phyloP scores from a whole-genome alignment of 148 eudicot genomes.

The Limonium bicolor region DNA sequence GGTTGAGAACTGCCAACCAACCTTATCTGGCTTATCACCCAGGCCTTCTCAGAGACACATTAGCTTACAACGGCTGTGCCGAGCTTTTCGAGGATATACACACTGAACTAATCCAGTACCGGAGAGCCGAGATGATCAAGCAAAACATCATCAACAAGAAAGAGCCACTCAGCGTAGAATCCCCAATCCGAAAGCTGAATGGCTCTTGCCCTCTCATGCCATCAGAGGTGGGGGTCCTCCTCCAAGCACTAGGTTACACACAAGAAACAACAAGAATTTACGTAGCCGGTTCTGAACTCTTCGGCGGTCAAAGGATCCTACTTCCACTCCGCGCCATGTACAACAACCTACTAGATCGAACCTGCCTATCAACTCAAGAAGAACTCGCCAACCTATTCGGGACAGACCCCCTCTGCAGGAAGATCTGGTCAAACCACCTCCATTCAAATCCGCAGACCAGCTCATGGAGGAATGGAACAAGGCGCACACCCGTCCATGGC shows the following conservation, averaged over 20 bases:
- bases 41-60: constrained; percentile 67
- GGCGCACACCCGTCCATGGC: constrained; percentile 94
- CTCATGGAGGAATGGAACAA: constrained; percentile 72
- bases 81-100: constrained; percentile 96
- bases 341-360: constrained; percentile 76
- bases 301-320: constrained; percentile 89
- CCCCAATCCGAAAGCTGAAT: constrained; percentile 43
- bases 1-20: constrained; percentile 68
- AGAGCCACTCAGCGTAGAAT: constrained; percentile 59
- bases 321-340: constrained; percentile 88
- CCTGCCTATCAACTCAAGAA: constrained; percentile 66
- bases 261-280: constrained; percentile 76
- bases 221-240: constrained; percentile 74
- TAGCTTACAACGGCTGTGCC: constrained; percentile 94
- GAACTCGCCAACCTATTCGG: constrained; percentile 53
- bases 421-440: constrained; percentile 24
- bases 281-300: constrained; percentile 78
- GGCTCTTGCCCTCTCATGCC: constrained; percentile 97
- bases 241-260: constrained; percentile 92
- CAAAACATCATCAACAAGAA: constrained; percentile 47
- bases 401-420: constrained; percentile 44
- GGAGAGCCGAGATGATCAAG: constrained; percentile 77
- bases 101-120: constrained; percentile 79
- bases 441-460: constrained; percentile 37
- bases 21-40: constrained; percentile 86